Conservation (phyloP, 192 early-diverging fungal species). For the Coemansia sp. region DNA sequence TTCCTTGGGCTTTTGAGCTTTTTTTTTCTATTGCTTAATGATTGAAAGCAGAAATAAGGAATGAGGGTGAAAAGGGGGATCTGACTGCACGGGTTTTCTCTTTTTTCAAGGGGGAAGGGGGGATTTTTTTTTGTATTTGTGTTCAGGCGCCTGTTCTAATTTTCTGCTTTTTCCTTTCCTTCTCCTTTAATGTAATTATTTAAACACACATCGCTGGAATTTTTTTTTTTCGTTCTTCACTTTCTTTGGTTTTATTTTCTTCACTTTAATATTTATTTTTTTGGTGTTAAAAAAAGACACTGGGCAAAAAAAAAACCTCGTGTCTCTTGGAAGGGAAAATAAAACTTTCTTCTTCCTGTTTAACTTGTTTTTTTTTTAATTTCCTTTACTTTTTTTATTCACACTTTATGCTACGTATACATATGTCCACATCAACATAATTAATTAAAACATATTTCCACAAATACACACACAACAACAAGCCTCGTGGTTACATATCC, state of each 20-base stretch:
- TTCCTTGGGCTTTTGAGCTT: no score
- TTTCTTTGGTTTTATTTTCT: neutral
- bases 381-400: neutral
- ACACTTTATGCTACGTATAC: neutral
- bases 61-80: no score
- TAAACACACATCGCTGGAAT: neutral
- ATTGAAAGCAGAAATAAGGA: no score
- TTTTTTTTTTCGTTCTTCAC: neutral
- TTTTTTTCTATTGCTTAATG: no score
- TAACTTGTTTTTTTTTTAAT: slow-evolving; percentile 1
- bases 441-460: neutral
- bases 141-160: neutral
- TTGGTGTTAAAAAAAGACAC: no score
- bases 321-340: no score
- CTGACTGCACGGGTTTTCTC: no score
- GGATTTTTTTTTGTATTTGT: no score
- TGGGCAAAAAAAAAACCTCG: no score
- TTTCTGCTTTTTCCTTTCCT: neutral
- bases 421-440: slow-evolving; percentile 4
- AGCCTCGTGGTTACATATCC: neutral
- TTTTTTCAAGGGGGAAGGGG: no score
- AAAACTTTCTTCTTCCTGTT: neutral
- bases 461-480: neutral
- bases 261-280: neutral
- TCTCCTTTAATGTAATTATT: neutral